Evolutionary conservation across 805 yeast genomes (phyloP), one percentile per base, ranked within the genome.

Genomic region (Saccharomycopsis guyanensis): DNA sequence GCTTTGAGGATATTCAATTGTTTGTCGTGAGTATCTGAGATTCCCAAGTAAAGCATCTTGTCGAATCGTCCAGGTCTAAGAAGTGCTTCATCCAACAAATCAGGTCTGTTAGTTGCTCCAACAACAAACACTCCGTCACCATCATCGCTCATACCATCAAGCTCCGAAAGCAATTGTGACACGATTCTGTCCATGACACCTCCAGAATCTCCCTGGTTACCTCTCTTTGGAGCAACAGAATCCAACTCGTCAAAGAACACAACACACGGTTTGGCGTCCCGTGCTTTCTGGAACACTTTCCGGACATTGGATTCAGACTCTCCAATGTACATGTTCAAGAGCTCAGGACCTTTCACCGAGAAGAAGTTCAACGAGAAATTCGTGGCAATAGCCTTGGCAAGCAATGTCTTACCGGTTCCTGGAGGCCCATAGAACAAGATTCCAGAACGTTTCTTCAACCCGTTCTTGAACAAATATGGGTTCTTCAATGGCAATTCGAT

Each of bases 111-210:
- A 0, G 98, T 93, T 3, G 98, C 98, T n/a, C 98, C 98, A 38
- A 93, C 95, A 3, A 91, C 97, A 62, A 93, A 93, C 0, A 93
- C 96, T 4, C 97, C 97, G 48, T 82, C 88, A 3, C 81, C 83
- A 6, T 74, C 72, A 4, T 83, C 83, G 57, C 94, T 82, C 97
- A 91, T 91, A 22, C 97, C 97, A 60, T 93, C 98, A 38, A 93
- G 69, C 62, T 93, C 98, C 0, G 97, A 96, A 43, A 93, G 69
- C 34, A 93, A 67, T 62, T 93, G 98, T 0, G 97, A 89, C 0
- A 93, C 98, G 53, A 93, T 93, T 63, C 98, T 76, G 61, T 93
- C 98, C 98, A 93, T 93, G 2, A 93, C 97, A 55, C 97, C 98
- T 15, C 97, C 97, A 2, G 97, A 88, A 63, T 93, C 98, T 20